Conservation (phyloP, 306 rosid species). For the Sicyos baderoa region DNA sequence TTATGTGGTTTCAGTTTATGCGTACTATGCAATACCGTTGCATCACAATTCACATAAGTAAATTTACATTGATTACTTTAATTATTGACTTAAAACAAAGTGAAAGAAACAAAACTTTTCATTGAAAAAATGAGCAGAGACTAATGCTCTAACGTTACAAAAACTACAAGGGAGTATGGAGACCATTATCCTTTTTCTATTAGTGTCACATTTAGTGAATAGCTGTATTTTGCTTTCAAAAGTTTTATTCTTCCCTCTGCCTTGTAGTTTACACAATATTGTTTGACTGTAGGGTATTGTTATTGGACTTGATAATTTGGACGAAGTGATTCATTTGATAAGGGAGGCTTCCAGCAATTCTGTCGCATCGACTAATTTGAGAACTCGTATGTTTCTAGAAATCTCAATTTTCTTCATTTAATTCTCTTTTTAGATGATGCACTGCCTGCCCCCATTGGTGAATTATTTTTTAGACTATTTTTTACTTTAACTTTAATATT, state of each 20-base stretch:
- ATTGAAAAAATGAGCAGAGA: too few relatives aligned
- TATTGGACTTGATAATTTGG: constrained; percentile 78
- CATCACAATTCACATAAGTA: not conserved
- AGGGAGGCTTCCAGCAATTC: constrained; percentile 74
- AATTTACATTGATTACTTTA: not conserved
- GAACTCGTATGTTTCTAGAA: constrained; percentile 42
- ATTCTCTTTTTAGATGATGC: not conserved
- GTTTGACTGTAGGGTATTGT: constrained; percentile 56
- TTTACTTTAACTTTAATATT: not conserved
- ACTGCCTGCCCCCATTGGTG: not conserved
- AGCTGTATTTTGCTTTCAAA: not conserved
- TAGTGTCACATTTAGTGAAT: constrained; percentile 6
- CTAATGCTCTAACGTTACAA: too few relatives aligned
- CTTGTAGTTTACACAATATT: constrained; percentile 18
- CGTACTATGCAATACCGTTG: not conserved
- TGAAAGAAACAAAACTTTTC: not conserved
- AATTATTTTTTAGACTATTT: not conserved
- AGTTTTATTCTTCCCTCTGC: not conserved
- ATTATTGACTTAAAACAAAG: not conserved
- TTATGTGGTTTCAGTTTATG: not conserved
- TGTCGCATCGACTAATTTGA: constrained; percentile 50
- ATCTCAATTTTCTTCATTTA: constrained; percentile 19
- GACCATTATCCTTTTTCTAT: not conserved
- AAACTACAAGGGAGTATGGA: too few relatives aligned
- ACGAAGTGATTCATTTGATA: constrained; percentile 56